Evolutionary conservation across 2,329 filamentous ascomycete species (phyloP), one percentile per base, ranked within the genome.

Genomic region (Penicillium fuscoglaucum): DNA sequence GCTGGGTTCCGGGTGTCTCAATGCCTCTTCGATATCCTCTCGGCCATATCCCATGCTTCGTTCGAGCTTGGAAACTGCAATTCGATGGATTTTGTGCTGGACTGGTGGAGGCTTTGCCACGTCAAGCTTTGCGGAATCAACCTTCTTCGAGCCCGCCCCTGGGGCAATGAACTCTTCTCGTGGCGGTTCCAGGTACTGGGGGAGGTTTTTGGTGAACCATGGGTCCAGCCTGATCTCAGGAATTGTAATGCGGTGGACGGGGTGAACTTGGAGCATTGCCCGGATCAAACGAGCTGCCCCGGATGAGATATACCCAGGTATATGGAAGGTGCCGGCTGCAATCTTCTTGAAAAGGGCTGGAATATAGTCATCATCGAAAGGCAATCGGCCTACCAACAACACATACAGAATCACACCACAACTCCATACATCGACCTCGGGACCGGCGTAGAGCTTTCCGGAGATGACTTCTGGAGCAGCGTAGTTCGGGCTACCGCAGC

Each of bases 291-390:
- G 69, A 49, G 73, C 70, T 21, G 95, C 93, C 52, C 93, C 93
- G 1, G 87, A 82, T 1, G 92, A 93, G 74, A 98, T 91, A 81
- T 96, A 98, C 53, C 87, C 88, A 0, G 95, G 95, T 63, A 96
- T 90, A 68, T 90, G 90, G 77, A 97, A 99, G 62, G 91, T 92
- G 44, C 95, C 95, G 58, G 93, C 90, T 21, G 93, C 91, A 61
- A 99, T 99, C 80, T 99, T 99, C 76, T 95, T 93, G 79, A 99
- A 99, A 5, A 99, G 82, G 45, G 92, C 93, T 2, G 95, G 95
- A 64, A 99, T 99, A 73, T 98, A 96, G 70, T 99, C 95, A 73
- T 99, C 95, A 78, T 99, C 95, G 72, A 99, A 99, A 9, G 95
- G 95, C 45, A 99, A 82, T 44, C 85, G 76, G 37, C 86, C 85